Base-by-base conservation (phyloP, 2,329 filamentous ascomycete genomes). In the Orbilia blumenaviensis region DNA sequence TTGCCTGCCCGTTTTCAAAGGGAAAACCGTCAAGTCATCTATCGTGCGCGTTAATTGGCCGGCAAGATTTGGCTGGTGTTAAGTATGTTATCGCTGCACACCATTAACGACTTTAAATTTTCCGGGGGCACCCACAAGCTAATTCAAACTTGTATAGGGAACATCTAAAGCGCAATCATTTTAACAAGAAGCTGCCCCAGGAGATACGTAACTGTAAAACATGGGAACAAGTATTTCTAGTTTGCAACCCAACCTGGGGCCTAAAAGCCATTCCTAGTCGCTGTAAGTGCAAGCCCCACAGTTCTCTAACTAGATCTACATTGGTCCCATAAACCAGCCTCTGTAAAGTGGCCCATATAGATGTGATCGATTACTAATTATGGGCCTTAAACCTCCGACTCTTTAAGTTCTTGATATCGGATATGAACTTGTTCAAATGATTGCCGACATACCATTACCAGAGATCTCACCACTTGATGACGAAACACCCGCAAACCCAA, bases 21-120 rank as follows among this genome's bases (percentile, higher is more conserved):
- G 52, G 27, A 27, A 25, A 62, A 1, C 66, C 66, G 6, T 23
- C 16, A 3, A 21, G n/a, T 2, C 21, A 61, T 25, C 21, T 44
- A 10, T 3, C 10, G 12, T 69, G 66, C 18, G 36, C 41, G 6
- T 14, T 63, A 1, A 64, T 58, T 38, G 67, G 58, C 2, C n/a
- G 67, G 16, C 52, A 72, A 38, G 56, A 64, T 41, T 29, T 64
- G 29, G n/a, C 67, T 1, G 67, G 67, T 0, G 58, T 72, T 1
- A 72, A 72, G 67, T 72, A 27, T 64, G 66, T 69, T n/a, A n/a
- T n/a, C n/a, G n/a, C n/a, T n/a, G n/a, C n/a, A 8, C 8, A 38
- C 18, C 3, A 54, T 52, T 38, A 16, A 38, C 12, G n/a, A 1
- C 25, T 14, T 32, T 18, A 21, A 18, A 58, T 5, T 5, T 32